phyloP scores from a whole-genome alignment of 805 yeast genomes.

The Suhomyces emberorum region DNA sequence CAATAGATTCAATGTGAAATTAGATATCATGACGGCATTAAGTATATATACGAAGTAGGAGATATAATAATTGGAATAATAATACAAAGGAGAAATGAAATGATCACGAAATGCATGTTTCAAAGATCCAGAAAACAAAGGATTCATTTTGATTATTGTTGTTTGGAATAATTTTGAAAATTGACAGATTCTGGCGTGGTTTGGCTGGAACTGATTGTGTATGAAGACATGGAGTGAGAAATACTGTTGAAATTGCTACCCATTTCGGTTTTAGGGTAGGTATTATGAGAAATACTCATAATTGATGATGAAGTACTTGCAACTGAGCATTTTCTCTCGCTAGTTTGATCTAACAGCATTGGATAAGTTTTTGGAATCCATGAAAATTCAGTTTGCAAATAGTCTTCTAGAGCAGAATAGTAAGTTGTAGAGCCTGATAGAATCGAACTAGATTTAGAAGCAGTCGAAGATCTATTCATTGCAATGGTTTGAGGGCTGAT shows the following conservation, averaged over 20 bases:
- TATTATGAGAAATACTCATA: slow-evolving; percentile 14
- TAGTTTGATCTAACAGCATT: neutral
- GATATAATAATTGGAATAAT: too few species aligned
- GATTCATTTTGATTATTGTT: too few species aligned
- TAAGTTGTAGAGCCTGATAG: slow-evolving; percentile 1
- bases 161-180: too few species aligned
- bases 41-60: too few species aligned
- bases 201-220: slow-evolving; percentile 8
- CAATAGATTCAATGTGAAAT: too few species aligned
- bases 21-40: too few species aligned
- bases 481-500: slow-evolving; percentile 1
- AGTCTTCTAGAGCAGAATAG: slow-evolving; percentile 3
- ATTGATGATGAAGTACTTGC: slow-evolving; percentile 19
- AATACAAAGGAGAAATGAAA: too few species aligned
- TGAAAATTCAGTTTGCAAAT: too few species aligned
- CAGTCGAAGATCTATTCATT: neutral
- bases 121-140: too few species aligned
- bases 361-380: too few species aligned
- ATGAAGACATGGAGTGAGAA: slow-evolving; percentile 1
- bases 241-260: neutral
- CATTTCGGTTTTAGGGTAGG: neutral
- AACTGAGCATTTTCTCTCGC: slow-evolving; percentile 6
- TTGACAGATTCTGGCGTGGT: slow-evolving; percentile 15
- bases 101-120: too few species aligned
- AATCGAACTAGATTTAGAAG: slow-evolving; percentile 1